Evolutionary conservation across 2,329 filamentous ascomycete species (phyloP), one percentile per base, ranked within the genome.

Genomic region (Acephala macrosclerotiorum): DNA sequence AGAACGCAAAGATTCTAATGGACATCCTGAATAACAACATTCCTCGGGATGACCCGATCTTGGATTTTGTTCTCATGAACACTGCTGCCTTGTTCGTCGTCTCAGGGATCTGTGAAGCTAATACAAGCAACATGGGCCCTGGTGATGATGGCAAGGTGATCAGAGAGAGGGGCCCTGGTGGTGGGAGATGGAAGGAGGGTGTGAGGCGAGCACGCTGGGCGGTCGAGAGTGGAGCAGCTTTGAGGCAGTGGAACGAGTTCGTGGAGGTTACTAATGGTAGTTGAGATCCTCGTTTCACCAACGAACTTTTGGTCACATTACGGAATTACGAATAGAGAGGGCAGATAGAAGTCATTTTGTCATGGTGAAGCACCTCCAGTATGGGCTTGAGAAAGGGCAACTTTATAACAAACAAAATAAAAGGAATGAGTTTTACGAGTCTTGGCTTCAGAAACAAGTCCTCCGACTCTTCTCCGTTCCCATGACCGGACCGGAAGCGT

Each of bases 21-120:
- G 86, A 85, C 68, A 91, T 99, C 51, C 80, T 99, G 64, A 84
- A 85, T 60, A 91, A 91, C 68, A 86, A 96, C 78, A 78, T 96
- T 56, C 81, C 88, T 0, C 85, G 85, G 12, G 88, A 97, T 72
- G 88, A 97, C 72, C 93, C 96, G 0, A 92, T 99, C 60, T 79
- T 97, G 68, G 91, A 97, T 76, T 99, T 99, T 75, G 93, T 99
- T 22, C 84, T 98, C 60, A 91, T 98, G 80, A 99, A 99, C 76
- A 92, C 95, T 1, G 94, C 95, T 0, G 93, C 94, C 1, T 81
- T 99, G 60, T 86, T 99, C 61, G 95, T 97, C 0, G 86, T 91
- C 3, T 91, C 93, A 1, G 96, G 96, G 2, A 83, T 97, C 38
- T 97, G 94, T 76, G 95, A 98, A 70, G 88, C 91, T 0, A 91